phyloP scores from a whole-genome alignment of 2,329 filamentous ascomycete genomes.

The Blastomyces emzantsi region DNA sequence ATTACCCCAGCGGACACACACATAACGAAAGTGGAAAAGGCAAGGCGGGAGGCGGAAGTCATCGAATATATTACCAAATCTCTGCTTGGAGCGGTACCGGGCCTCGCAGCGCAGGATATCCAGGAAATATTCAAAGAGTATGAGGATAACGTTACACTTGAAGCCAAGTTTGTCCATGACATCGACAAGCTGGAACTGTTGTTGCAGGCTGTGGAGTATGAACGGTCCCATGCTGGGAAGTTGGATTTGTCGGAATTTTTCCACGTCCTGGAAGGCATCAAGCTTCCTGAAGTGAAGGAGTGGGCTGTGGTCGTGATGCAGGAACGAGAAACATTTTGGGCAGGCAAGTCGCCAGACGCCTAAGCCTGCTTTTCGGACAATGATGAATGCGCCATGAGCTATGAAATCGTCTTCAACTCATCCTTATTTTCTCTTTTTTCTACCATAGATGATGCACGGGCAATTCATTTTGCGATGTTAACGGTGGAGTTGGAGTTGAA shows the following conservation, averaged over 20 bases:
- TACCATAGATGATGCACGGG: not conserved
- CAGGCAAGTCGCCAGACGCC: slow-evolving; percentile 29
- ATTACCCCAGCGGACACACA: slow-evolving; percentile 81
- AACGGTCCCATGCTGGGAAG: slow-evolving; percentile 56
- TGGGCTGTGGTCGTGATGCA: slow-evolving; percentile 70
- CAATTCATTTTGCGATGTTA: not conserved
- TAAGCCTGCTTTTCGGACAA: not conserved
- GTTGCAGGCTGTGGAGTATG: slow-evolving; percentile 94
- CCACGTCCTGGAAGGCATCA: slow-evolving; percentile 64
- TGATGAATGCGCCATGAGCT: not conserved
- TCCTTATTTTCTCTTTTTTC: not conserved
- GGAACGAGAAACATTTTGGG: slow-evolving; percentile 70
- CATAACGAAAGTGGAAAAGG: slow-evolving; percentile 80
- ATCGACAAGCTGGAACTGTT: slow-evolving; percentile 95
- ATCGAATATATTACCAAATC: slow-evolving; percentile 81
- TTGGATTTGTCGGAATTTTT: slow-evolving; percentile 81
- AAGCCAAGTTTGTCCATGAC: slow-evolving; percentile 88
- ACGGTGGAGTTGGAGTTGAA: not conserved
- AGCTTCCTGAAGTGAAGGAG: slow-evolving; percentile 64
- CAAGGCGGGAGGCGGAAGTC: slow-evolving; percentile 70
- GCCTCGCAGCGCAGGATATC: slow-evolving; percentile 60
- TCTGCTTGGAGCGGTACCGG: slow-evolving; percentile 65
- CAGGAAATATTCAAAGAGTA: slow-evolving; percentile 88
- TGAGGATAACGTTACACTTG: slow-evolving; percentile 73
- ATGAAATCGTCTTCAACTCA: not conserved